phyloP scores from a whole-genome alignment of 2,329 filamentous ascomycete genomes.

The Alternaria alternata region DNA sequence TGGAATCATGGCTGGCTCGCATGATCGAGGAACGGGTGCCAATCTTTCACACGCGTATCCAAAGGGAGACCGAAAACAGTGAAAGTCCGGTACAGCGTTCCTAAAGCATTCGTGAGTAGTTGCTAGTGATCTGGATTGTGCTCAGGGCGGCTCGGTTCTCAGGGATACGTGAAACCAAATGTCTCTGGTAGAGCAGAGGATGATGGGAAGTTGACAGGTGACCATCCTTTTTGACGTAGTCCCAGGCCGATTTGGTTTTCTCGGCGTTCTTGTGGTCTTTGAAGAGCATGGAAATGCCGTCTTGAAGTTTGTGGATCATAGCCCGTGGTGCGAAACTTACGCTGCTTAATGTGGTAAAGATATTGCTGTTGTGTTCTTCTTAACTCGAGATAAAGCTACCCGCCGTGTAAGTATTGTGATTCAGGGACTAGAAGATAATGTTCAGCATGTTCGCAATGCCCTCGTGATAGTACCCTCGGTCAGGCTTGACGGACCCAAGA shows the following conservation, averaged over 20 bases:
- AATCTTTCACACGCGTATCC: not conserved
- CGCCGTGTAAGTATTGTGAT: not conserved
- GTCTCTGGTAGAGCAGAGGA: not conserved
- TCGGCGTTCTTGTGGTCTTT: not conserved
- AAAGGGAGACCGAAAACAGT: not conserved
- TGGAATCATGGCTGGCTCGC: slow-evolving; percentile 1
- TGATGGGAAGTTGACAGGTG: slow-evolving; percentile 5
- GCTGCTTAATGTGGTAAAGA: not conserved
- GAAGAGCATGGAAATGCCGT: not conserved
- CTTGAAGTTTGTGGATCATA: not conserved
- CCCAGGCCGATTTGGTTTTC: not conserved
- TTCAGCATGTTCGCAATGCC: not conserved
- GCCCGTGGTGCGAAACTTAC: not conserved
- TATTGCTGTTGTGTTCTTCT: not conserved
- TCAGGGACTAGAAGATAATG: not conserved
- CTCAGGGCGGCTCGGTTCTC: not conserved
- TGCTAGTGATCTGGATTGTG: not conserved
- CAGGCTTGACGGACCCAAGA: slow-evolving; percentile 1
- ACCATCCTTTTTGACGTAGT: slow-evolving; percentile 4
- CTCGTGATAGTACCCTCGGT: slow-evolving; percentile 3
- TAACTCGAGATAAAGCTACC: too few relatives aligned
- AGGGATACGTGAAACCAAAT: not conserved
- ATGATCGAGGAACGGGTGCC: slow-evolving; percentile 9
- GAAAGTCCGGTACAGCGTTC: not conserved
- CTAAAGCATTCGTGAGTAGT: not conserved